Evolutionary conservation across 768 basidiomycete genomes (phyloP).

Genomic region (Phaffia australis): DNA sequence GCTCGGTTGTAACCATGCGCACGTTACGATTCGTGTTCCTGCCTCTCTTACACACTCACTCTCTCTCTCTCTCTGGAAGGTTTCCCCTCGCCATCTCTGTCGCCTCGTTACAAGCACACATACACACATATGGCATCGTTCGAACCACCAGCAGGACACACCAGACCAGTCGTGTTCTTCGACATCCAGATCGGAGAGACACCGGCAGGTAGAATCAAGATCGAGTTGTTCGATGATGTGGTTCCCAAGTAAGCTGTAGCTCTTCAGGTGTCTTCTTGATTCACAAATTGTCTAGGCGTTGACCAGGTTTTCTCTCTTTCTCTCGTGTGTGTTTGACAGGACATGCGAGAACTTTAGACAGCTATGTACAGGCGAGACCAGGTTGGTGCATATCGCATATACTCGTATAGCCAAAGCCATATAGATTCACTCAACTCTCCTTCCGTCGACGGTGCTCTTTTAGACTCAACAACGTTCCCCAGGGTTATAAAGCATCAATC

Average conservation of each 20-base stretch:
- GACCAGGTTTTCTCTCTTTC: neutral
- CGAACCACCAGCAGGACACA: slow-evolving; percentile 24
- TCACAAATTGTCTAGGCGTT: neutral
- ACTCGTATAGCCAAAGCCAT: no score
- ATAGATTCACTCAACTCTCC: neutral
- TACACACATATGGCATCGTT: neutral
- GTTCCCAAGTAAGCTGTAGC: slow-evolving; percentile 66
- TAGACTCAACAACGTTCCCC: slow-evolving; percentile 43
- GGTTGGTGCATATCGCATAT: slow-evolving; percentile 43
- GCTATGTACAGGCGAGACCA: slow-evolving; percentile 91
- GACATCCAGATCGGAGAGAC: slow-evolving; percentile 95
- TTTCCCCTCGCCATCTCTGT: neutral
- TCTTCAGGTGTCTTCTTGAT: neutral
- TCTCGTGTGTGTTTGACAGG: slow-evolving; percentile 40
- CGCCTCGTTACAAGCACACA: neutral
- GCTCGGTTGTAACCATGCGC: no score
- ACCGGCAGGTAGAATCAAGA: slow-evolving; percentile 85
- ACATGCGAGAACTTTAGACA: slow-evolving; percentile 98
- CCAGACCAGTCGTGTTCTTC: slow-evolving; percentile 85
- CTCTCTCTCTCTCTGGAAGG: neutral
- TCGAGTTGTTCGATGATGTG: slow-evolving; percentile 93
- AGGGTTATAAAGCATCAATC: slow-evolving; percentile 81
- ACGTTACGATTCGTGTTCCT: no score
- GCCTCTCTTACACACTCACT: no score
- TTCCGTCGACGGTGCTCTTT: no score